Conservation (phyloP, 2,329 filamentous ascomycete genomes). For the Ophiostoma perfectum region DNA sequence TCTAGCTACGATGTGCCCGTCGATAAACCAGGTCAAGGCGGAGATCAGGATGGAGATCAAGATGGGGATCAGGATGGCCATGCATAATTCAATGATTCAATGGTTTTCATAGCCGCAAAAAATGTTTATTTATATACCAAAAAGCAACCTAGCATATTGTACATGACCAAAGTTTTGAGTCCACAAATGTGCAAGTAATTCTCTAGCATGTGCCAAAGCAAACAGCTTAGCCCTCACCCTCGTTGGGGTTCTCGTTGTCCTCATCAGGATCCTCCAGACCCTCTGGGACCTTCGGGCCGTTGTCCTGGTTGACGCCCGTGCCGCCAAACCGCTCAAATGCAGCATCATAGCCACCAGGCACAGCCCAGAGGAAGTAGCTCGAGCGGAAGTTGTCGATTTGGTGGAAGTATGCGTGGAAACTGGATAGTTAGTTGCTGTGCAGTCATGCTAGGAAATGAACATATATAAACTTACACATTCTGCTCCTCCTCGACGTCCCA, state of each 20-base stretch:
- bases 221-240: conserved; percentile 25
- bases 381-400: conserved; percentile 70
- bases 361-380: conserved; percentile 69
- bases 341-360: conserved; percentile 60
- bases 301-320: not conserved
- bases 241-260: conserved; percentile 39
- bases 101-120: not conserved
- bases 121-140: not conserved
- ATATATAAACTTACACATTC: conserved; percentile 63
- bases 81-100: not conserved
- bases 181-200: not conserved
- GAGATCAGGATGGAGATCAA: too few species aligned
- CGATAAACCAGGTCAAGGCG: too few species aligned
- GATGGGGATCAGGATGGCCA: too few species aligned
- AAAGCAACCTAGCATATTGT: not conserved
- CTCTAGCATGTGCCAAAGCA: not conserved
- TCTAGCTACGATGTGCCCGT: too few species aligned
- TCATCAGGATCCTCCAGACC: conserved; percentile 45
- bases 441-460: not conserved
- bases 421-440: conserved; percentile 32
- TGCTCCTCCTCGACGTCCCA: conserved; percentile 84
- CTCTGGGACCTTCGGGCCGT: not conserved
- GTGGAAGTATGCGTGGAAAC: conserved; percentile 72
- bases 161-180: not conserved
- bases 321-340: conserved; percentile 44